Evolutionary conservation across 306 rosid genomes (phyloP).

Genomic region (Lagenaria siceraria): DNA sequence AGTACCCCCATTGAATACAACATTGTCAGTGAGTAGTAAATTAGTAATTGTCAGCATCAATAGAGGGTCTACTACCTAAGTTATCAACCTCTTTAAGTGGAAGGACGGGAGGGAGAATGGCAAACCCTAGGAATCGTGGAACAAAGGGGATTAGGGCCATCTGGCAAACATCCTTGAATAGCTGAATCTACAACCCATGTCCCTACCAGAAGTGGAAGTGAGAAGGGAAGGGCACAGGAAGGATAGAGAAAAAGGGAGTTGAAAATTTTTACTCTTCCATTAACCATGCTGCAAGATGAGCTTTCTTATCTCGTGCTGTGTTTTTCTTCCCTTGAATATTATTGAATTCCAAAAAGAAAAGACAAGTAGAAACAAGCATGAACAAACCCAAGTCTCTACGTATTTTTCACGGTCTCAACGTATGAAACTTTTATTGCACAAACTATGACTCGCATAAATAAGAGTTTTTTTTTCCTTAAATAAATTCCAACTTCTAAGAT

Average conservation of each 20-base stretch:
- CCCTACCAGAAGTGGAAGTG: neutral
- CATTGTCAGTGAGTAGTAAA: no score
- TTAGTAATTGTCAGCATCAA: no score
- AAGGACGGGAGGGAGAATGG: neutral
- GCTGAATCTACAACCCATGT: neutral
- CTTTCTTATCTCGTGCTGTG: neutral
- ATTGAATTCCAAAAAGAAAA: neutral
- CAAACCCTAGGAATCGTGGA: neutral
- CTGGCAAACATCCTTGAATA: neutral
- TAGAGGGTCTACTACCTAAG: neutral
- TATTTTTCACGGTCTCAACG: neutral
- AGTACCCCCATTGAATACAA: no score
- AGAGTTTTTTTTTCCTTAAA: neutral
- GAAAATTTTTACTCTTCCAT: neutral
- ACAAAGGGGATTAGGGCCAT: neutral
- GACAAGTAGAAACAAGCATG: neutral
- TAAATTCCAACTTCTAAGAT: conserved; percentile 12
- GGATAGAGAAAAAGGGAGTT: neutral
- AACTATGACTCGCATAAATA: neutral
- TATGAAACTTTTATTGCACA: neutral
- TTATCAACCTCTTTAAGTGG: neutral
- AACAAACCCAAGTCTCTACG: neutral
- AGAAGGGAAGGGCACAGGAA: neutral
- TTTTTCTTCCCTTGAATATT: neutral
- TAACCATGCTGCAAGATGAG: neutral